Evolutionary conservation across 768 basidiomycete genomes (phyloP), one percentile per base, ranked within the genome.

Genomic region (Boletellus ananiceps): DNA sequence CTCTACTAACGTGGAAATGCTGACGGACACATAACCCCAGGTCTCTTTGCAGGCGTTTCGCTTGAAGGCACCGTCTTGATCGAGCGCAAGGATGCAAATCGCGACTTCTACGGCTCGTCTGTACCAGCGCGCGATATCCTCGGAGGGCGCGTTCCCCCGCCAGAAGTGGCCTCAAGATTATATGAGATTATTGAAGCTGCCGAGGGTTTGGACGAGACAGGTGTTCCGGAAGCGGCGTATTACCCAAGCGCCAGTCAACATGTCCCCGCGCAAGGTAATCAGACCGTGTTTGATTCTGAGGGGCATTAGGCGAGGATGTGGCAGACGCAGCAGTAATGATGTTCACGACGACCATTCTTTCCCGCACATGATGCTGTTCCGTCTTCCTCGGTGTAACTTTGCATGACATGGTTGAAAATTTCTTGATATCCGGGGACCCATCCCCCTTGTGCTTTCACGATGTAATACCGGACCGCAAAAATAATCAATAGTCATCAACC

Each of bases 141-240:
- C 23, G 82, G 88, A 44, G 95, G 95, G 33, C 84, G 86, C 16
- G 94, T 98, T 1, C 96, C 95, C 5, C 90, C 95, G n/a, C 95
- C 96, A 0, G 95, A 98, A 71, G 91, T 95, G 49, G 93, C 93
- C 1, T 89, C 88, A 29, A 78, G 78, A 55, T 66, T 97, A 56
- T 98, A 98, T 69, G 95, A 98, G 65, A 86, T 97, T 61, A 95
- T 99, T 57, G 95, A 98, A 71, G 88, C 91, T 31, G 92, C 92
- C 8, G 93, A 94, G 69, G 93, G 93, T 31, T 71, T 95, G 41
- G 93, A 96, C 63, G 93, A 96, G 72, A 71, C 74, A 0, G 84
- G 83, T 3, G 70, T 95, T 18, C 93, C 93, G 0, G 79, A 86
- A 19, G 73, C 78, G 23, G 79, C 89, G 2, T 96, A 91, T 64